Conservation (phyloP, 129 eudicot species). For the Arctium lappa region DNA sequence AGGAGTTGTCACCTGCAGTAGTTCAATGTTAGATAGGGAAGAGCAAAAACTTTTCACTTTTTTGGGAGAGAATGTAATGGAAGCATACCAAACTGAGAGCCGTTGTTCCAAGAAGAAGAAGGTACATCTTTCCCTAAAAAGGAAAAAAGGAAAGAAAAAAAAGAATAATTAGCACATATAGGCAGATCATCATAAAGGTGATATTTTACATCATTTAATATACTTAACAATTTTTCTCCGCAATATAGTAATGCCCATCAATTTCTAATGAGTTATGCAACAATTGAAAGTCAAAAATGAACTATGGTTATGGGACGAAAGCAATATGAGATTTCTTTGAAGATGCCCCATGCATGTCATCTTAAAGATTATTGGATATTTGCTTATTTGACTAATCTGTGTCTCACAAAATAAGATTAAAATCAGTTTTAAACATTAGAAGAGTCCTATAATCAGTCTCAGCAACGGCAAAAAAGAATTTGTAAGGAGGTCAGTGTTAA, state of each 20-base stretch:
- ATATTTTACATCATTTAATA: background rate
- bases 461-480: background rate
- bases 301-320: background rate
- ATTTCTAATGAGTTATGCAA: background rate
- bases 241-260: background rate
- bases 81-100: constrained; percentile 89
- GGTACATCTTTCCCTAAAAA: constrained; percentile 89
- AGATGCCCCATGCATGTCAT: background rate
- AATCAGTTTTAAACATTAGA: background rate
- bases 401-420: background rate
- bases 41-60: background rate
- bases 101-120: constrained; percentile 94
- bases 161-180: constrained; percentile 7
- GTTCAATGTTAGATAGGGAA: background rate
- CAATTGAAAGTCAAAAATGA: background rate
- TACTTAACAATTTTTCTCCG: background rate
- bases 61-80: background rate
- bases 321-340: background rate
- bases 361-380: background rate
- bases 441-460: background rate
- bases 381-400: background rate
- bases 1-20: constrained; percentile 84
- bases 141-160: background rate
- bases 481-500: background rate
- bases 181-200: background rate